Conservation (phyloP, 768 basidiomycete species). For the Rubroboletus satanas region DNA sequence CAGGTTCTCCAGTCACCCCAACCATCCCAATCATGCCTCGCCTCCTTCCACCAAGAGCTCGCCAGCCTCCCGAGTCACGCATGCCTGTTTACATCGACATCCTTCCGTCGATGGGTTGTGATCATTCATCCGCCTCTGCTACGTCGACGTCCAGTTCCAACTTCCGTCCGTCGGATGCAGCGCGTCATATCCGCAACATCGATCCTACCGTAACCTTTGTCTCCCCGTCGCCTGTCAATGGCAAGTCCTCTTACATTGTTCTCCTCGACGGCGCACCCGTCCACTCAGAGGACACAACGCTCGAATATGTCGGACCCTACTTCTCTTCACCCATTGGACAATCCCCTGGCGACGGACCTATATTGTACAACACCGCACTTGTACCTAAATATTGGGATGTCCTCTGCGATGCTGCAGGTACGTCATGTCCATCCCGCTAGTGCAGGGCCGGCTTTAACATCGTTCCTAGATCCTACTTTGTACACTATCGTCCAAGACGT, state of each 20-base stretch:
- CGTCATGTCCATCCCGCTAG: slow-evolving; percentile 12
- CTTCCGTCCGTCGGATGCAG: slow-evolving; percentile 22
- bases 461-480: slow-evolving; percentile 54
- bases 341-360: slow-evolving; percentile 25
- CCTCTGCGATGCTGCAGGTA: slow-evolving; percentile 54
- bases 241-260: slow-evolving; percentile 55
- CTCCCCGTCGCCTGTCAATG: slow-evolving; percentile 44
- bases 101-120: slow-evolving; percentile 13
- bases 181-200: slow-evolving; percentile 55
- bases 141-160: slow-evolving; percentile 1
- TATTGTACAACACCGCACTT: slow-evolving; percentile 57
- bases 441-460: not conserved
- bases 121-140: not conserved
- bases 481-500: slow-evolving; percentile 70
- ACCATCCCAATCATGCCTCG: slow-evolving; percentile 19
- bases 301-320: slow-evolving; percentile 33
- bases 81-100: slow-evolving; percentile 36
- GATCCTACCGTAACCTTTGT: slow-evolving; percentile 67
- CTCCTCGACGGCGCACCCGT: slow-evolving; percentile 45
- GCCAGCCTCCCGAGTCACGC: slow-evolving; percentile 22
- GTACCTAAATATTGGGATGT: slow-evolving; percentile 64
- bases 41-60: slow-evolving; percentile 20
- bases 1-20: slow-evolving; percentile 14
- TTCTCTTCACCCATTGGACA: slow-evolving; percentile 30
- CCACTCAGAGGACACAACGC: slow-evolving; percentile 47